Conservation (phyloP, 169 alveolate genomes). For the Cryptosporidium tyzzeri region DNA sequence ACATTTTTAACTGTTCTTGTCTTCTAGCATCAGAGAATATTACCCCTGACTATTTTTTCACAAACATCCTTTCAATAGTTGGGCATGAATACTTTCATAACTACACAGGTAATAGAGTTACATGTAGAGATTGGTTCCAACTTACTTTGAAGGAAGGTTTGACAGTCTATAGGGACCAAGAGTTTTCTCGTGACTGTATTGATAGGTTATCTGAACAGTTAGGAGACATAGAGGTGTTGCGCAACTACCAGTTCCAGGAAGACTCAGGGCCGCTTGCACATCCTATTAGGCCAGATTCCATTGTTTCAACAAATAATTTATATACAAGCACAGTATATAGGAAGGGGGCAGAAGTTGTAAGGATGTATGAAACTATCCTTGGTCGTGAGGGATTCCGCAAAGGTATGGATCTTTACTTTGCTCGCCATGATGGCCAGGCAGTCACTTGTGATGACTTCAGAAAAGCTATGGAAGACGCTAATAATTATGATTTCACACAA, state of each 20-base stretch:
- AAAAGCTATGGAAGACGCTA: constrained; percentile 91
- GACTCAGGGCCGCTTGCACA: constrained; percentile 94
- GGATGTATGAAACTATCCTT: constrained; percentile 92
- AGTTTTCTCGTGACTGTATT: constrained; percentile 85
- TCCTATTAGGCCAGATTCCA: constrained; percentile 93
- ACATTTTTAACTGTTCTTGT: constrained; percentile 89
- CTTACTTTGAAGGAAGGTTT: constrained; percentile 93
- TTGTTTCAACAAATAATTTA: constrained; percentile 91
- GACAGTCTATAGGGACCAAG: constrained; percentile 92
- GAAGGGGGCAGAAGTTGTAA: constrained; percentile 95
- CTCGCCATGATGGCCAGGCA: constrained; percentile 91
- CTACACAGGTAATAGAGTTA: constrained; percentile 94
- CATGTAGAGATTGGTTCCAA: constrained; percentile 94
- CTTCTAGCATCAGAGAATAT: constrained; percentile 89
- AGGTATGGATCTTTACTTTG: constrained; percentile 92
- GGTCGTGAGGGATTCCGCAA: constrained; percentile 92
- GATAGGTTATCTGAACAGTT: constrained; percentile 87
- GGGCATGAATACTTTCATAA: constrained; percentile 94
- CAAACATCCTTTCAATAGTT: constrained; percentile 88
- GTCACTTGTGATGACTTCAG: constrained; percentile 95
- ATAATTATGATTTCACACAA: constrained; percentile 85
- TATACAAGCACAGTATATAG: constrained; percentile 93
- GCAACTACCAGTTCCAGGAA: constrained; percentile 89
- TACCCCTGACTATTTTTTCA: constrained; percentile 89
- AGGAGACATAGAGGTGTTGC: constrained; percentile 85